phyloP scores from a whole-genome alignment of 805 yeast genomes.

The Sungouiella blattae region DNA sequence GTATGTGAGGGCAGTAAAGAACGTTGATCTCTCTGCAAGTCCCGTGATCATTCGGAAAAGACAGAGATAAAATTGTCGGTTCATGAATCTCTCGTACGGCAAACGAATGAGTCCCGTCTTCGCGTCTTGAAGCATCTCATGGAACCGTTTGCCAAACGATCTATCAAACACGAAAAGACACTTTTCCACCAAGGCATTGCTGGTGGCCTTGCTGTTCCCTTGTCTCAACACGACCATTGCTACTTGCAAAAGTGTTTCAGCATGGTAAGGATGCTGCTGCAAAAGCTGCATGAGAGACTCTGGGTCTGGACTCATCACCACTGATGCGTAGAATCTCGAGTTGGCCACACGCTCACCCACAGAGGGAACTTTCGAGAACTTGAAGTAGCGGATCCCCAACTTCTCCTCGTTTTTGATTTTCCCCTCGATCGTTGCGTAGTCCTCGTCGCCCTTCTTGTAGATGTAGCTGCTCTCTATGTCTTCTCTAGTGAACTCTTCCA shows the following conservation, averaged over 20 bases:
- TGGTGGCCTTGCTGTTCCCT: constrained; percentile 65
- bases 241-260: constrained; percentile 74
- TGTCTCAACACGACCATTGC: constrained; percentile 71
- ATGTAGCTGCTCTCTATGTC: constrained; percentile 35
- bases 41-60: constrained; percentile 68
- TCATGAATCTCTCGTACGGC: constrained; percentile 72
- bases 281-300: constrained; percentile 62
- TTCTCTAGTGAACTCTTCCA: constrained; percentile 49
- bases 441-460: constrained; percentile 33
- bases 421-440: constrained; percentile 22
- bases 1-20: constrained; percentile 71
- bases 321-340: constrained; percentile 58
- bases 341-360: constrained; percentile 36
- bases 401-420: constrained; percentile 30
- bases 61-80: constrained; percentile 73
- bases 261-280: constrained; percentile 66
- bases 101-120: constrained; percentile 58
- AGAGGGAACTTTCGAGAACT: constrained; percentile 40
- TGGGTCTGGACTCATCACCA: constrained; percentile 73
- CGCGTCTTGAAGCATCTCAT: constrained; percentile 40
- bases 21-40: constrained; percentile 74
- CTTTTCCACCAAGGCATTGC: constrained; percentile 72
- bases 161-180: constrained; percentile 79
- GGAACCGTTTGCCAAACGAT: constrained; percentile 58
- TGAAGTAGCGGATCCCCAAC: constrained; percentile 54